Percentiles rank a stretch among this genome's conserved stretches.
phyloP scores from a whole-genome alignment of 2,329 filamentous ascomycete species.

The Blastomyces parvus region DNA sequence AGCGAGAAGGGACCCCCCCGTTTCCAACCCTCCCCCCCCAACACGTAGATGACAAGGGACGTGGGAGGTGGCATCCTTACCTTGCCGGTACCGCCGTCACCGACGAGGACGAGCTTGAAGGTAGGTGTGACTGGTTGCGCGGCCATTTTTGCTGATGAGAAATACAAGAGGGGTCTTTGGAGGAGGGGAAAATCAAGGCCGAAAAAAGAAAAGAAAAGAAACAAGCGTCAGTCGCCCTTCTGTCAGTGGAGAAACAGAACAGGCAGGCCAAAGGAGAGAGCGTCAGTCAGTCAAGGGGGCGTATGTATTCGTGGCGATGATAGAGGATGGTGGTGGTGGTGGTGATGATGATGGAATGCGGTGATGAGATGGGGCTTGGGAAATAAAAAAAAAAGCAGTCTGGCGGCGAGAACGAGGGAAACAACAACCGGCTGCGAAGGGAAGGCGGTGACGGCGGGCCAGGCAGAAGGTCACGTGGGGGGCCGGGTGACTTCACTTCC shows the following conservation, averaged over 20 bases:
- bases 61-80: constrained; percentile 44
- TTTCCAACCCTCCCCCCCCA: not conserved
- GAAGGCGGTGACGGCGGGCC: constrained; percentile 15
- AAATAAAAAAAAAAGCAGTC: constrained; percentile 17
- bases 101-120: constrained; percentile 99
- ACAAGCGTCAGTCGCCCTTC: constrained; percentile 3
- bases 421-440: not conserved
- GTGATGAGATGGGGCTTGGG: no score
- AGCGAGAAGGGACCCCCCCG: no score
- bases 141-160: constrained; percentile 49
- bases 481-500: not conserved
- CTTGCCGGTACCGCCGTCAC: constrained; percentile 99
- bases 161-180: constrained; percentile 19
- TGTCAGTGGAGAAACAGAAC: constrained; percentile 16
- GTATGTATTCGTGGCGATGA: constrained; percentile 10
- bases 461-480: constrained; percentile 15
- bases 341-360: constrained; percentile 17
- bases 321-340: constrained; percentile 15
- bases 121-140: constrained; percentile 51
- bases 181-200: constrained; percentile 16
- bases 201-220: not conserved
- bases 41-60: not conserved
- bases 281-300: not conserved
- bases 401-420: constrained; percentile 12
- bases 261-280: constrained; percentile 10